Conservation (phyloP, 306 rosid species). For the Gastrolobium bilobum region DNA sequence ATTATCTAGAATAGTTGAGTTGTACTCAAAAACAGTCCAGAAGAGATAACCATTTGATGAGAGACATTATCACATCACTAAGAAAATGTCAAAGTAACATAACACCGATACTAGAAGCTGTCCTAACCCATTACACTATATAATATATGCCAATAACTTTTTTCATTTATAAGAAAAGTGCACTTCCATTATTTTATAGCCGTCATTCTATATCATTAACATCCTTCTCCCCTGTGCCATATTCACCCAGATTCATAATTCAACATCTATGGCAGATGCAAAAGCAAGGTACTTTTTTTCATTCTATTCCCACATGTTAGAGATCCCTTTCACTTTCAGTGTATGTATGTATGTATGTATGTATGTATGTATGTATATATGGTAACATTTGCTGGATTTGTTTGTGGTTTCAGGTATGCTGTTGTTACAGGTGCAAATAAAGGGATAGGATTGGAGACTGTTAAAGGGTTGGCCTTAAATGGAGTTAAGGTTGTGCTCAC, state of each 20-base stretch:
- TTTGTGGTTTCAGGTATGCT: conserved; percentile 51
- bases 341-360: neutral
- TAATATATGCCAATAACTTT: conserved; percentile 1
- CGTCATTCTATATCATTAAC: conserved; percentile 20
- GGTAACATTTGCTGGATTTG: neutral
- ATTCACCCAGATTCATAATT: conserved; percentile 36
- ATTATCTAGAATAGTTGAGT: conserved; percentile 32
- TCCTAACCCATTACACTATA: conserved; percentile 44
- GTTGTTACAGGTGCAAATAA: conserved; percentile 64
- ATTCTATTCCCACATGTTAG: neutral
- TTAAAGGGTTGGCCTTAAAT: conserved; percentile 54
- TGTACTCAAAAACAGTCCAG: neutral
- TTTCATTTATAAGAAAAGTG: neutral
- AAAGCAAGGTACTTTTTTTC: conserved; percentile 40
- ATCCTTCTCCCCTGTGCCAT: conserved; percentile 5
- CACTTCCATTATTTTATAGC: conserved; percentile 40
- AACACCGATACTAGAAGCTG: conserved; percentile 35
- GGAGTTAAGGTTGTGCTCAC: conserved; percentile 58
- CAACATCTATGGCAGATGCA: conserved; percentile 49
- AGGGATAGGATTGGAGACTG: conserved; percentile 57
- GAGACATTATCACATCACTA: conserved; percentile 33
- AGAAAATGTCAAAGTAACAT: conserved; percentile 31
- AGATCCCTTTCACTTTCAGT: neutral
- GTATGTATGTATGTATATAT: neutral
- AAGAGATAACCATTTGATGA: neutral